Percentiles rank a stretch among this genome's conserved stretches.
phyloP scores from a whole-genome alignment of 306 rosid species.

The Cajanus cajan region DNA sequence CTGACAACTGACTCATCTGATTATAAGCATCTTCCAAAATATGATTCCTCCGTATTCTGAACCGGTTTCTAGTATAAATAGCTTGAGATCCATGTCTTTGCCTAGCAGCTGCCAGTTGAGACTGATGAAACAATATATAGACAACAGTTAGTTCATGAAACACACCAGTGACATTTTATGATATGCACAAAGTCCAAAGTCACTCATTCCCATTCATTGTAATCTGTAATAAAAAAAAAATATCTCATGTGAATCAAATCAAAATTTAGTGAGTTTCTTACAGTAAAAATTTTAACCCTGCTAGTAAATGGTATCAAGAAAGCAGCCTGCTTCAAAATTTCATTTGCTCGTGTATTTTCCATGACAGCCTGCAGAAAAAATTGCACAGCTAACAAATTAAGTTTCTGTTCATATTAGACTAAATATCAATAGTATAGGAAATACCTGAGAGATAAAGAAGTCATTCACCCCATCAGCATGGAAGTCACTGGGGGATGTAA shows the following conservation, averaged over 20 bases:
- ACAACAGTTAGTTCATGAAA: constrained; percentile 29
- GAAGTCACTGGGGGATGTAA: constrained; percentile 80
- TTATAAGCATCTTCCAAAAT: constrained; percentile 94
- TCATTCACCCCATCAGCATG: constrained; percentile 99
- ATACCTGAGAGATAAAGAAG: constrained; percentile 94
- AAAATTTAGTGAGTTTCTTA: constrained; percentile 42
- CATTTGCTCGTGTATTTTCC: constrained; percentile 89
- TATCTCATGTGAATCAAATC: constrained; percentile 11
- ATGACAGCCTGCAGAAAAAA: constrained; percentile 57
- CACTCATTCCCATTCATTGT: not conserved
- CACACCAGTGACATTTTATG: not conserved
- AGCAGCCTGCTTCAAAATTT: constrained; percentile 88
- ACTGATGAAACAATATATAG: constrained; percentile 59
- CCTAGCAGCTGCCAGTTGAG: constrained; percentile 89
- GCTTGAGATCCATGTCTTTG: constrained; percentile 69
- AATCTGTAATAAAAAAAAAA: constrained; percentile 3
- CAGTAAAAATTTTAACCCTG: constrained; percentile 95
- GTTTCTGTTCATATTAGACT: constrained; percentile 1
- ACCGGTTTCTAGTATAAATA: constrained; percentile 73
- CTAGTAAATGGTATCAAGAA: constrained; percentile 96
- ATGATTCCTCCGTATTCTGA: constrained; percentile 87
- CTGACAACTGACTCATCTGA: constrained; percentile 92
- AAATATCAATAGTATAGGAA: constrained; percentile 23
- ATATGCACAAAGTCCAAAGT: constrained; percentile 10
- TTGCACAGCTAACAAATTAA: not conserved